phyloP scores from a whole-genome alignment of 192 early-diverging fungal species.

The Coemansia sp. region DNA sequence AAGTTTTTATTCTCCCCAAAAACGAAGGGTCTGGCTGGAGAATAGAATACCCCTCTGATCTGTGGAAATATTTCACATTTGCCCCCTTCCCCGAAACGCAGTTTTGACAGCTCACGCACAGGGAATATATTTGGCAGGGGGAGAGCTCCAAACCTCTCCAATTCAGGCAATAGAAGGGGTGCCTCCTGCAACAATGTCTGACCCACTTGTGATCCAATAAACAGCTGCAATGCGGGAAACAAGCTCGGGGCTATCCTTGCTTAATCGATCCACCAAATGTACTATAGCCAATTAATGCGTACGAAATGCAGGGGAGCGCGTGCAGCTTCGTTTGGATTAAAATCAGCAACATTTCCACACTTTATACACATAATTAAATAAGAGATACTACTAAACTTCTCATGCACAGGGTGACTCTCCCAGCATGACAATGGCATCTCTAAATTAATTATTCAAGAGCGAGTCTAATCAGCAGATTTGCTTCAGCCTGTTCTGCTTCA shows the following conservation, averaged over 20 bases:
- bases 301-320: neutral
- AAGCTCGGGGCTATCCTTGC: neutral
- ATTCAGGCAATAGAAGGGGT: neutral
- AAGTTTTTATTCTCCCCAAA: neutral
- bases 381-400: neutral
- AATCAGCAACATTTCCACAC: neutral
- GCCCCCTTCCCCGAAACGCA: conserved; percentile 2
- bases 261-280: neutral
- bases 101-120: conserved; percentile 3
- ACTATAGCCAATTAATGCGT: neutral
- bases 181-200: neutral
- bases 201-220: neutral
- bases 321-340: too few relatives aligned
- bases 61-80: neutral
- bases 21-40: neutral
- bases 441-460: conserved; percentile 6
- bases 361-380: neutral
- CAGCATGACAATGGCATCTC: neutral
- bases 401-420: conserved; percentile 1
- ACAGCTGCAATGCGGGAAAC: neutral
- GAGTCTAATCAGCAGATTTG: conserved; percentile 18
- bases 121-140: neutral
- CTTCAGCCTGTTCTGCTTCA: conserved; percentile 1
- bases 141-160: neutral
- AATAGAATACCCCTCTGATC: neutral